Base-by-base conservation (phyloP, 2,329 filamentous ascomycete genomes). In the Aspergillus novoparasiticus region DNA sequence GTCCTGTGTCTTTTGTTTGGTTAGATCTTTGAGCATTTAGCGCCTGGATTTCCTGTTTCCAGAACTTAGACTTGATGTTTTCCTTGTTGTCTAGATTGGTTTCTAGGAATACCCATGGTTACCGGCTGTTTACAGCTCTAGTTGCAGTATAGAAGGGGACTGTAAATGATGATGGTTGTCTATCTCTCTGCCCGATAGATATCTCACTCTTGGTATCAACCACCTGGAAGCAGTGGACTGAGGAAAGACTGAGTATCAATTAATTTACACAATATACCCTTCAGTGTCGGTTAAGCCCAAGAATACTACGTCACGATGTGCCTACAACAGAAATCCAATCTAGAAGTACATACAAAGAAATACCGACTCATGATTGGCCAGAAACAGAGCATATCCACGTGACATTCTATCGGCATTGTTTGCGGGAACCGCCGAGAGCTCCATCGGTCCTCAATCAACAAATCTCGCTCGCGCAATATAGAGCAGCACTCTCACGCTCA, bases 61-160 rank as follows among this genome's bases (percentile, higher is more conserved):
- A 36, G 56, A 43, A 26, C 46, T 64, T 66, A 66, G 64, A 64
- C 62, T 61, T 58, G 62, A 60, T 55, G 32, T 46, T 65, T 53
- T 23, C 48, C 48, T 62, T 56, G 56, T 59, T 64, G 59, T 57
- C 56, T 65, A 57, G 53, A 64, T 58, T 45, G 53, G 62, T 58
- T 26, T 30, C 36, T 59, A 59, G 57, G 43, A 57, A 60, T 57
- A 46, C 36, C 34, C 51, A 30, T 19, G 26, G 46, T 50, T 28
- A 46, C 45, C 23, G 11, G 11, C 21, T 48, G 23, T 26, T 50
- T 19, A 50, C 26, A 30, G 16, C 3, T 50, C 2, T 6, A 6
- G 12, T 28, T 28, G 23, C 12, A 2, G 23, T 50, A 28, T 50
- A 28, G 46, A 50, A 19, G 16, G 5, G 23, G 12, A 30, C 12